Evolutionary conservation across 2,329 filamentous ascomycete genomes (phyloP).

Genomic region (Nigrospora sphaerica): DNA sequence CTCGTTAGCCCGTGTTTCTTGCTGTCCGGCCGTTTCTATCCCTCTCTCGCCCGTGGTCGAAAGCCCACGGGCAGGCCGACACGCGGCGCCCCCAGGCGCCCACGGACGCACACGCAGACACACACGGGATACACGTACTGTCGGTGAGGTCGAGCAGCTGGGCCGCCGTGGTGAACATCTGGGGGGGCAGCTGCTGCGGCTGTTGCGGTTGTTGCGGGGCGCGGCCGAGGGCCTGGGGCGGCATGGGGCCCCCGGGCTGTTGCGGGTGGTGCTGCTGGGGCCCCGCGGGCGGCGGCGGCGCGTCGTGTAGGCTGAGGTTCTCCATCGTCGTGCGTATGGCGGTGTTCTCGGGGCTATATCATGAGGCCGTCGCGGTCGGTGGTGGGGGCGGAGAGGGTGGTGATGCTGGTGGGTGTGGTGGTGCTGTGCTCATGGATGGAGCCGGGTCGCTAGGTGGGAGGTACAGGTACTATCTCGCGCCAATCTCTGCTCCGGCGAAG

Average conservation of each 20-base stretch:
- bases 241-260: neutral
- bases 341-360: neutral
- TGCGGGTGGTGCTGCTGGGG: constrained; percentile 7
- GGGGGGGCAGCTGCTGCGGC: constrained; percentile 66
- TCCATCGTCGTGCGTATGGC: constrained; percentile 36
- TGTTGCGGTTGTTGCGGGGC: constrained; percentile 32
- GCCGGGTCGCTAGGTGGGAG: too few species aligned
- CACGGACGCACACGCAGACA: constrained; percentile 14
- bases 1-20: too few species aligned
- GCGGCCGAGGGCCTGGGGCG: constrained; percentile 18
- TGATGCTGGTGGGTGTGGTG: neutral
- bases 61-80: too few species aligned
- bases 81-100: too few species aligned
- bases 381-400: neutral
- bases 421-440: too few species aligned
- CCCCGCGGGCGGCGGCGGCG: constrained; percentile 31
- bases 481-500: too few species aligned
- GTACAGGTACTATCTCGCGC: too few species aligned
- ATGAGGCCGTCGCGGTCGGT: neutral
- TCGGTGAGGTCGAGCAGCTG: constrained; percentile 94
- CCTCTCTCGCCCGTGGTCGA: too few species aligned
- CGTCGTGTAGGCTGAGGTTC: constrained; percentile 43
- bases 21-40: too few species aligned
- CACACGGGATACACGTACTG: constrained; percentile 48
- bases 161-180: constrained; percentile 98